Conservation (phyloP, 2,329 filamentous ascomycete genomes). For the Ophiostoma ips region DNA sequence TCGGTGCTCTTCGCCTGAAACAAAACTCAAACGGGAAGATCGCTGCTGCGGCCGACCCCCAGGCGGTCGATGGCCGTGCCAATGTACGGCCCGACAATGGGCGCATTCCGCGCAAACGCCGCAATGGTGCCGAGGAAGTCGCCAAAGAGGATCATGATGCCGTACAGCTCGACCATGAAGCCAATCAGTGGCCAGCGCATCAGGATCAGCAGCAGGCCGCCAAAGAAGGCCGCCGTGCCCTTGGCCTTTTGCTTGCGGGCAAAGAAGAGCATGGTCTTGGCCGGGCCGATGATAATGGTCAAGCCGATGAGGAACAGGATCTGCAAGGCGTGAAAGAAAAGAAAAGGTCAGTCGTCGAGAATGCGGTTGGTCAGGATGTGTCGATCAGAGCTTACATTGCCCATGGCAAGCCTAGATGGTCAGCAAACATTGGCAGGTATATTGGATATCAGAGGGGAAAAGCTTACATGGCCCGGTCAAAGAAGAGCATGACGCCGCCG, state of each 20-base stretch:
- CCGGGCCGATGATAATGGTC: slow-evolving; percentile 83
- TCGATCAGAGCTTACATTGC: slow-evolving; percentile 50
- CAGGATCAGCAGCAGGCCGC: slow-evolving; percentile 72
- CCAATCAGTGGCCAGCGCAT: slow-evolving; percentile 83
- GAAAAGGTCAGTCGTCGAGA: slow-evolving; percentile 2
- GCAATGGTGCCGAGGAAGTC: slow-evolving; percentile 92
- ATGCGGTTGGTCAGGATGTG: background rate
- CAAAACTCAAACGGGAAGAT: slow-evolving; percentile 65
- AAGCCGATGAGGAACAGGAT: slow-evolving; percentile 97
- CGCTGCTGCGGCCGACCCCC: slow-evolving; percentile 55
- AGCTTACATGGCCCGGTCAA: slow-evolving; percentile 84
- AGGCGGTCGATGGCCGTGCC: slow-evolving; percentile 57
- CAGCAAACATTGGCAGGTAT: background rate
- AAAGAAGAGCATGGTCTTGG: slow-evolving; percentile 91
- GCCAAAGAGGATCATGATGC: slow-evolving; percentile 84
- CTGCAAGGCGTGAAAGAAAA: slow-evolving; percentile 31
- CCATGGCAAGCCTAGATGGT: slow-evolving; percentile 71
- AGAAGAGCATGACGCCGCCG: slow-evolving; percentile 90
- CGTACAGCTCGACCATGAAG: slow-evolving; percentile 83
- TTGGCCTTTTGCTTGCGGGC: slow-evolving; percentile 83
- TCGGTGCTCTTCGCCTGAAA: no score
- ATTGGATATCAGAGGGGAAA: background rate
- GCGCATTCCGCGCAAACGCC: slow-evolving; percentile 71
- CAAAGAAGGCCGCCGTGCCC: slow-evolving; percentile 77
- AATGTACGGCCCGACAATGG: slow-evolving; percentile 77